Percentiles rank a stretch among this genome's conserved stretches.
These are phyloP conservation scores for Oenanthe javanica DNA, from an alignment of 140 eudicot genomes.

Conservation along the genomic window DNA sequence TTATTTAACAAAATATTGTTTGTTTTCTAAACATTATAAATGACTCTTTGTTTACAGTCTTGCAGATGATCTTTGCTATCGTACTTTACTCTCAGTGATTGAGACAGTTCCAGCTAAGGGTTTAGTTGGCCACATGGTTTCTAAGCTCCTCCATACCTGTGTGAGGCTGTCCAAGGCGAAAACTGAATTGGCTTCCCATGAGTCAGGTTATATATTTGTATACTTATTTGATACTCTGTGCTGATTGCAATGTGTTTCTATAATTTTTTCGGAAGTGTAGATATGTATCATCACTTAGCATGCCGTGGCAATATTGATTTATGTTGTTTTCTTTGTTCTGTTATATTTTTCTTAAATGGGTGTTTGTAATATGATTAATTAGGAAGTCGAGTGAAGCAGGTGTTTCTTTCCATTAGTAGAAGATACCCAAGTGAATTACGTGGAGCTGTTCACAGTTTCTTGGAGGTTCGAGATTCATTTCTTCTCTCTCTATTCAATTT, in stretches of 20 bases:
- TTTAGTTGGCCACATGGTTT: constrained; percentile 38
- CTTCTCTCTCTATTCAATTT: neutral
- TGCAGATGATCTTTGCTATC: constrained; percentile 50
- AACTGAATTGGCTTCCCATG: constrained; percentile 28
- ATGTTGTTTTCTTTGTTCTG: neutral
- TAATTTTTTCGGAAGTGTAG: neutral
- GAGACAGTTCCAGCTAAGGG: constrained; percentile 46
- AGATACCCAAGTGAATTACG: constrained; percentile 58
- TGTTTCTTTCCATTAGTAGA: constrained; percentile 45
- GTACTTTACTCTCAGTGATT: constrained; percentile 36
- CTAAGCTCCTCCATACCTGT: constrained; percentile 45
- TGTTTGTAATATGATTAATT: constrained; percentile 9
- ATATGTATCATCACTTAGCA: constrained; percentile 4
- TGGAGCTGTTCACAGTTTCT: constrained; percentile 43
- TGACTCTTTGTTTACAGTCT: constrained; percentile 25
- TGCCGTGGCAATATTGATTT: neutral
- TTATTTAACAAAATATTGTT: neutral
- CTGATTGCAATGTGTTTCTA: neutral
- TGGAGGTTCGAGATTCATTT: constrained; percentile 38
- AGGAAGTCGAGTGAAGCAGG: constrained; percentile 50
- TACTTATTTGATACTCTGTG: neutral
- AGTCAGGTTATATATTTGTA: constrained; percentile 40
- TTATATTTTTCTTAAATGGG: constrained; percentile 5
- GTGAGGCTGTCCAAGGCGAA: constrained; percentile 40
- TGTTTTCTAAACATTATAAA: neutral